These are phyloP conservation scores for Fusarium piperis DNA, from an alignment of 2,329 filamentous ascomycete genomes.

Conservation along the genomic window DNA sequence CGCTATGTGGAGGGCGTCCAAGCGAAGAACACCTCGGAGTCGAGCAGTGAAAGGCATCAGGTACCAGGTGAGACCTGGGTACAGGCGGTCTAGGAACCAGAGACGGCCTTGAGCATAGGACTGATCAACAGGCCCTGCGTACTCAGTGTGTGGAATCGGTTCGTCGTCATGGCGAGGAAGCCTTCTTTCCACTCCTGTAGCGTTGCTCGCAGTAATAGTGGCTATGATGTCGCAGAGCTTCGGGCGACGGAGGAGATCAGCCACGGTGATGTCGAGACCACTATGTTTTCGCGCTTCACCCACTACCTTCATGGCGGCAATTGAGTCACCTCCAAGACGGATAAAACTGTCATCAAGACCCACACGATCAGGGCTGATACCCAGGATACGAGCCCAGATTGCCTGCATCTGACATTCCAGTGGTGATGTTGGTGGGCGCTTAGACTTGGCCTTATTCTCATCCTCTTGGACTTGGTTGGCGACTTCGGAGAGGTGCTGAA, in stretches of 20 bases:
- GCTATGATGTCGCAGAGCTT: neutral
- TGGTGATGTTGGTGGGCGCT: constrained; percentile 5
- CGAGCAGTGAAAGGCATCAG: constrained; percentile 19
- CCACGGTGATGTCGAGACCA: constrained; percentile 10
- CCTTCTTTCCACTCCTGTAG: neutral
- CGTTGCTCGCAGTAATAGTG: neutral
- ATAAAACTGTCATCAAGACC: constrained; percentile 59
- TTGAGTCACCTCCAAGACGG: constrained; percentile 60
- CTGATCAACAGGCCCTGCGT: constrained; percentile 16
- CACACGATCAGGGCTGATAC: constrained; percentile 46
- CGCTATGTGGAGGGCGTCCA: constrained; percentile 8
- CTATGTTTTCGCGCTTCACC: constrained; percentile 4
- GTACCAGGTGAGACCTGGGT: constrained; percentile 26
- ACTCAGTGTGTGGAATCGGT: neutral
- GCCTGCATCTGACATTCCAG: constrained; percentile 40
- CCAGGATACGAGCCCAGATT: constrained; percentile 52
- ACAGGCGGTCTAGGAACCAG: constrained; percentile 32
- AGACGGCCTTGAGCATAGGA: constrained; percentile 31
- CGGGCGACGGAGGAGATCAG: constrained; percentile 21
- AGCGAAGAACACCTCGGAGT: constrained; percentile 11
- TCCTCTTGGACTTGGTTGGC: neutral
- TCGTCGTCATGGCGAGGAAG: neutral
- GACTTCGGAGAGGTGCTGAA: constrained; percentile 51
- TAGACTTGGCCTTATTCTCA: neutral
- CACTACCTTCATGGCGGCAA: constrained; percentile 59